Evolutionary conservation across 129 eudicot genomes (phyloP), one percentile per base, ranked within the genome.

Genomic region (Pseudognaphalium luteoalbum): DNA sequence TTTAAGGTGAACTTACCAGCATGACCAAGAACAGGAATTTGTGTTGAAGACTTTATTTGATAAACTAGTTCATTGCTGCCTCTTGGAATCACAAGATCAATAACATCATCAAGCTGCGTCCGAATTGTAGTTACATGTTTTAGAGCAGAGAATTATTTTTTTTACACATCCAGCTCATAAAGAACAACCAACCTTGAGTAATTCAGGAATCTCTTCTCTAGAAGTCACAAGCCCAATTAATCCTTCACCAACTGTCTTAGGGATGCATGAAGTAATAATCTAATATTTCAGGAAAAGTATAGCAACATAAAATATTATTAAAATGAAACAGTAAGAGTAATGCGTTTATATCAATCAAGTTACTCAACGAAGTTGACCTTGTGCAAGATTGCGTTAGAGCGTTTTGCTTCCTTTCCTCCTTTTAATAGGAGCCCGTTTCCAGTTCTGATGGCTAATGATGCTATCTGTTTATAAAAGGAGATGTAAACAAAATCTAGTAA

Each of bases 11-110:
- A 19, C 54, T 81, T 87, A 95, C 99, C 99, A 30, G 99, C 90
- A 81, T 95, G 99, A 6, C 99, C 99, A 41, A 95, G 88, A 77
- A 95, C 99, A 28, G 99, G 99, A 75, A 95, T 95, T 84, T 87
- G 87, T 54, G 99, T 95, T 66, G 91, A 82, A 28, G 92, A 85
- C 82, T 95, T 95, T 70, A 95, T 95, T 76, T 95, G 94, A 86
- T 92, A 84, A 66, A 95, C 99, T 71, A 95, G 94, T 76, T 86
- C 88, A 75, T 95, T 95, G 92, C 99, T 91, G 78, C 99, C 99
- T 81, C 97, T 87, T 80, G 99, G 99, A 82, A 95, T 95, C 78
- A 95, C 99, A 80, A 95, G 97, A 85, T 95, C 97, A 64, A 95
- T 95, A 30, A 95, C 99, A 83, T 91, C 97, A 84, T 95, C 99